Evolutionary conservation across 2,329 filamentous ascomycete species (phyloP).

Genomic region (Xylaria polymorpha): DNA sequence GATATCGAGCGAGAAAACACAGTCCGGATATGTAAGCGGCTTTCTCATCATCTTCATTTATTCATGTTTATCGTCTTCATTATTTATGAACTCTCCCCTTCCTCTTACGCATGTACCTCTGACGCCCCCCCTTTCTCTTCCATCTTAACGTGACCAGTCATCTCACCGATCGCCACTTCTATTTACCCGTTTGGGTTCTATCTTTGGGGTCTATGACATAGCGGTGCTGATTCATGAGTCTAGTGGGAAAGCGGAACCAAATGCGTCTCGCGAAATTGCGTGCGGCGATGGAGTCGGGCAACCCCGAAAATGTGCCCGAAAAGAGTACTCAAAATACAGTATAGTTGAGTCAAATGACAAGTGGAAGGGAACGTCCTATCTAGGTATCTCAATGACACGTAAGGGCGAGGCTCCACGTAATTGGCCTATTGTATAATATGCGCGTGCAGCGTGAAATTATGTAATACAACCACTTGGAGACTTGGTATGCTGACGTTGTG

Average conservation of each 20-base stretch:
- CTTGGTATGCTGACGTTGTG: background rate
- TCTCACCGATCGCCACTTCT: background rate
- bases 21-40: conserved; percentile 61
- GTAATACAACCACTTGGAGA: background rate
- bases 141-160: background rate
- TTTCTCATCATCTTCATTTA: background rate
- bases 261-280: conserved; percentile 61
- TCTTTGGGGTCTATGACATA: background rate
- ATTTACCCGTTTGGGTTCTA: background rate
- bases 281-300: conserved; percentile 30
- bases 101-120: background rate
- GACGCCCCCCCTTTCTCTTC: background rate
- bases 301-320: conserved; percentile 11
- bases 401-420: background rate
- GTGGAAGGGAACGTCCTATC: background rate
- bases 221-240: conserved; percentile 52
- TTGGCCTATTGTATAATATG: background rate
- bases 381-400: background rate
- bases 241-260: conserved; percentile 77
- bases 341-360: background rate
- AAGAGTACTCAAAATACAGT: background rate
- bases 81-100: background rate
- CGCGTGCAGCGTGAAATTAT: background rate
- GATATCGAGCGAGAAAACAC: conserved; percentile 75
- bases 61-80: background rate